Conservation (phyloP, 371 early-diverging fungal genomes). For the Choanephora cucurbitarum region DNA sequence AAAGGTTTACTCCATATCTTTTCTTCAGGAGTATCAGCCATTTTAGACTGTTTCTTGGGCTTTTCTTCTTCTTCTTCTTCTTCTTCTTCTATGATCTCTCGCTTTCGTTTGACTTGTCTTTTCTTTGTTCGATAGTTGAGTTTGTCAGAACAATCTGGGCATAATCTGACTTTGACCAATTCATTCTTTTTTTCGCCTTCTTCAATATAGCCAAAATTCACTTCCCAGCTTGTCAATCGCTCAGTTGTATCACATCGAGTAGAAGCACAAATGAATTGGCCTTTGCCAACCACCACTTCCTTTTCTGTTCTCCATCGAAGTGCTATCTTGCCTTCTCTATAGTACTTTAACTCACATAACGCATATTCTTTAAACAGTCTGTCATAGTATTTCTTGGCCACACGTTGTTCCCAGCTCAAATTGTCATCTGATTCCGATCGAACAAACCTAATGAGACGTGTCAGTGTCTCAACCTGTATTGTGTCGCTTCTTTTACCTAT, state of each 20-base stretch:
- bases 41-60: constrained; percentile 5
- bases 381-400: constrained; percentile 87
- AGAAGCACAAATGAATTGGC: constrained; percentile 75
- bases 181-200: constrained; percentile 73
- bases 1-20: constrained; percentile 45
- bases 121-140: constrained; percentile 43
- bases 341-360: constrained; percentile 73
- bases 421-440: constrained; percentile 40
- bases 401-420: constrained; percentile 73
- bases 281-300: constrained; percentile 79
- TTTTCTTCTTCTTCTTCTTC: constrained; percentile 12
- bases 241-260: constrained; percentile 52
- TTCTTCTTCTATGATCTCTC: constrained; percentile 5
- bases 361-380: constrained; percentile 86
- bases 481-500: constrained; percentile 24
- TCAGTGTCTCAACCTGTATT: too few relatives aligned
- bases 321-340: constrained; percentile 78
- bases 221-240: constrained; percentile 78
- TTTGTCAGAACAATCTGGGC: constrained; percentile 64
- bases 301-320: constrained; percentile 82
- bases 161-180: constrained; percentile 79
- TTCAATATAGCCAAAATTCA: constrained; percentile 83
- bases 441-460: constrained; percentile 31
- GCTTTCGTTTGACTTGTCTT: constrained; percentile 9
- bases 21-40: neutral